Conservation (phyloP, 2,329 filamentous ascomycete genomes). For the Colletotrichum sp. region DNA sequence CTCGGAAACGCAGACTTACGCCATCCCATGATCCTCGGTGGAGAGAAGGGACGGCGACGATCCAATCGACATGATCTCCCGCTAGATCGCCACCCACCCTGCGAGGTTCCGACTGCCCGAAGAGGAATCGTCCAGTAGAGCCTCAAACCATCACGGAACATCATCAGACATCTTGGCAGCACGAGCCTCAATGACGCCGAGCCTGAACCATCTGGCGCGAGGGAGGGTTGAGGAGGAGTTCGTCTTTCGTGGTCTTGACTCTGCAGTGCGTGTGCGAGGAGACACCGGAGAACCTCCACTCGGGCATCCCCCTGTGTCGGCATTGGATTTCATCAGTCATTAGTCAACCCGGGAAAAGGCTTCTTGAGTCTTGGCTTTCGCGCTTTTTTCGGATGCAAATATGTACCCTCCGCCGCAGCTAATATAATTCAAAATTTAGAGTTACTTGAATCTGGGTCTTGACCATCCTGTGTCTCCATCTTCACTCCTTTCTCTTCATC, state of each 20-base stretch:
- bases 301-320: not conserved
- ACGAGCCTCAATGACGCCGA: not conserved
- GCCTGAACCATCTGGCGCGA: not conserved
- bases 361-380: conserved; percentile 4
- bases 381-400: not conserved
- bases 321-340: not conserved
- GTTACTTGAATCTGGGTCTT: not conserved
- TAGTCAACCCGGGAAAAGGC: not conserved
- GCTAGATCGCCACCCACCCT: conserved; percentile 11
- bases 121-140: conserved; percentile 12
- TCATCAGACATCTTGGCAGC: conserved; percentile 16
- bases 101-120: not conserved
- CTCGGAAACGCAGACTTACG: conserved; percentile 18
- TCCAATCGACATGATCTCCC: conserved; percentile 20
- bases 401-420: not conserved
- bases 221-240: not conserved
- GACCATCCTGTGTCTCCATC: not conserved
- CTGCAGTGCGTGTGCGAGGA: not conserved
- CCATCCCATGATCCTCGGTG: conserved; percentile 10
- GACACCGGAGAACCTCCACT: not conserved
- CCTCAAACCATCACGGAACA: conserved; percentile 22
- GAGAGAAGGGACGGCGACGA: conserved; percentile 3
- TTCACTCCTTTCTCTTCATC: not conserved
- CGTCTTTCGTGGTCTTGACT: not conserved
- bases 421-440: conserved; percentile 19